Evolutionary conservation across 345 rosid species (phyloP), one percentile per base, ranked within the genome.

Genomic region (Pugionium dolabratum): DNA sequence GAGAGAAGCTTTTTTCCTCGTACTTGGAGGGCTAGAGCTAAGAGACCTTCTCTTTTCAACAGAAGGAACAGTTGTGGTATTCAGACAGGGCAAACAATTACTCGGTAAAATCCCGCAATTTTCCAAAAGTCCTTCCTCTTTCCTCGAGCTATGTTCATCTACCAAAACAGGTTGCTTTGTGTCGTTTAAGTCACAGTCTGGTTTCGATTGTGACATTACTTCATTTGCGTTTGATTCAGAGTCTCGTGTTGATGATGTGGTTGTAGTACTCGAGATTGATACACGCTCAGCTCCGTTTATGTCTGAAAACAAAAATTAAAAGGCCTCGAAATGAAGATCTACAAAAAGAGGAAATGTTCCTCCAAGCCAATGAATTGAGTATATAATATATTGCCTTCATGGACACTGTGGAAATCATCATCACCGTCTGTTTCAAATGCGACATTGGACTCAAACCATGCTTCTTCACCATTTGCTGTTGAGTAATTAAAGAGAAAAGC

Each of bases 21-120:
- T 63, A 58, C 77, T 77, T 1, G 91, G 83, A 29, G 96, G 88
- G 63, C 88, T 86, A n/a, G 89, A 79, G 79, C 79, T 79, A 43
- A 82, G 77, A 10, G 90, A 74, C 72, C 79, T 79, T 82, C 86
- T 84, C 80, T 90, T 93, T 8, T 93, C 98, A 68, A 80, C 69
- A 5, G 90, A 70, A 32, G 90, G 78, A 52, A 73, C 70, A 49
- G 59, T 7, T 41, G 84, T 79, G 33, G 97, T 79, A 76, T 82
- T 78, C 63, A 93, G 82, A 79, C 88, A 90, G 64, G 98, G 97
- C 82, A 93, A 79, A 78, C 98, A 93, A 47, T 80, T 79, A 70
- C 79, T 75, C 0, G 89, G 94, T 62, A 90, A 79, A 58, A 87
- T 79, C 45, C 98, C 88, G 59, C 96, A 87, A 68, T 79, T 77